These are phyloP conservation scores for Berkeleyomyces basicola DNA, from an alignment of 2,329 filamentous ascomycete species.

Conservation along the genomic window DNA sequence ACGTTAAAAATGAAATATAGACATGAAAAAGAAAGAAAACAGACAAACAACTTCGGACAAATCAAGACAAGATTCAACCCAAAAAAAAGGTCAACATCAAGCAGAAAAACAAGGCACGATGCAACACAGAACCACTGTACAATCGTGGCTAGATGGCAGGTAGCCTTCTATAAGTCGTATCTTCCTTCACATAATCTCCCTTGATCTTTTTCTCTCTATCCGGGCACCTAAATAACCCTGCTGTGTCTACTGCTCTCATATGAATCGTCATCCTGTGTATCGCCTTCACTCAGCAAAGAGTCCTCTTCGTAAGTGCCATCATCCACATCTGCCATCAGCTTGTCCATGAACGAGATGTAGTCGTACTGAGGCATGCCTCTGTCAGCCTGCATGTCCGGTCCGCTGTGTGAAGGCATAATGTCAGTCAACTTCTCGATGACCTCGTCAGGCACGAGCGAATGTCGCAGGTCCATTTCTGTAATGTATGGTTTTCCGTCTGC, in stretches of 20 bases:
- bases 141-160: not conserved
- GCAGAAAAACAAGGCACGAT: not conserved
- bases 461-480: constrained; percentile 88
- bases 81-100: not conserved
- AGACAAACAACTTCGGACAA: not conserved
- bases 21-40: not conserved
- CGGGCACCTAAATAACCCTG: not conserved
- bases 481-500: constrained; percentile 98
- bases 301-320: constrained; percentile 12
- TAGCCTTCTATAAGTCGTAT: not conserved
- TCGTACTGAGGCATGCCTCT: constrained; percentile 77
- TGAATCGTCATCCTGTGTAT: constrained; percentile 10
- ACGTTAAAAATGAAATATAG: not conserved
- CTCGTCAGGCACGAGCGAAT: constrained; percentile 89
- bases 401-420: constrained; percentile 70
- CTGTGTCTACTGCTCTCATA: constrained; percentile 7
- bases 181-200: not conserved
- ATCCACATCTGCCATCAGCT: constrained; percentile 40
- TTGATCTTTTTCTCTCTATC: not conserved
- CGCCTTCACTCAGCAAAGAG: constrained; percentile 13
- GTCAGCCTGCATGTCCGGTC: constrained; percentile 75
- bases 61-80: not conserved
- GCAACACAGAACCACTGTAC: not conserved
- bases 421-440: constrained; percentile 84
- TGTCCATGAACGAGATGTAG: constrained; percentile 95